Base-by-base conservation (phyloP, 2,329 filamentous ascomycete genomes). In the Colletotrichum musae region DNA sequence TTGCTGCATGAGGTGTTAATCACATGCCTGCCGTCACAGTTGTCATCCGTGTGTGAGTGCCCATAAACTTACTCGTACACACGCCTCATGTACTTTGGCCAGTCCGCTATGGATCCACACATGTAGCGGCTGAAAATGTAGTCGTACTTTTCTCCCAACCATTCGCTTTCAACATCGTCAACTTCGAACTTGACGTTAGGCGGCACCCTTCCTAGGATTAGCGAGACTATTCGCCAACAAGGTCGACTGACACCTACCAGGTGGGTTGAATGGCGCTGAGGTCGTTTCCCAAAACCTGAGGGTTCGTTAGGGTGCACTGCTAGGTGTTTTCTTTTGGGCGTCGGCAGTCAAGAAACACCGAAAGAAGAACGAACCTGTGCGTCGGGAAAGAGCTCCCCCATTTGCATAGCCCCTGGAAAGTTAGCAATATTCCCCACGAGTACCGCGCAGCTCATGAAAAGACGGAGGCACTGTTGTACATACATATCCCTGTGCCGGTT, bases 121-220 rank as follows among this genome's bases (percentile, higher is more conserved):
- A 71, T 60, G 16, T 21, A 60, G 6, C 69, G 60, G 24, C 54
- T 54, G 60, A 79, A 78, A 68, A 82, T 75, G 69, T 73, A 79
- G 68, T 78, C 76, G 64, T 78, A 80, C 51, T 74, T 73, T 21
- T 79, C 73, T 74, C 79, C 81, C 71, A 81, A 77, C 81, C 81
- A 83, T 12, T 76, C 72, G 21, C 86, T 82, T 74, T 90, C 88
- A 32, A 87, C 86, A 74, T 93, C 90, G 75, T 92, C 90, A 28
- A 92, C 85, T 63, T 90, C 83, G 72, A 92, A 92, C 65, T 86
- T 84, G 68, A 90, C 87, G 72, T 92, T 92, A 28, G 83, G 86
- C 0, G 92, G 92, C 1, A 93, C 72, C 73, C 58, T 61, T n/a
- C 6, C 12, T 7, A n/a, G 21, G 1, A 0, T 57, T 13, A 58